These are phyloP conservation scores for Coniochaeta pulveracea DNA, from an alignment of 2,329 filamentous ascomycete genomes.

Conservation along the genomic window DNA sequence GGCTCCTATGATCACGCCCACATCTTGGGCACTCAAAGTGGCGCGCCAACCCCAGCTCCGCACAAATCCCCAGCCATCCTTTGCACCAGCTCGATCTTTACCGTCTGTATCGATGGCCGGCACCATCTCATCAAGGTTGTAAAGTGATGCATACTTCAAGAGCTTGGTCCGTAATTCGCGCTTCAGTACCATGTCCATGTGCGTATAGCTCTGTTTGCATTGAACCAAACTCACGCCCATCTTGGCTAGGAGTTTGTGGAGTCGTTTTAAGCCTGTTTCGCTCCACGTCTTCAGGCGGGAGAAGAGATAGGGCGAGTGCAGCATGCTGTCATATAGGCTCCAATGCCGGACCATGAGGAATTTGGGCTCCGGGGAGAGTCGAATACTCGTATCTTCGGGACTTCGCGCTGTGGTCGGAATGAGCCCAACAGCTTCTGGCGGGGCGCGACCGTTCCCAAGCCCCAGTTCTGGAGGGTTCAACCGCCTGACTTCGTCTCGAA, in stretches of 20 bases:
- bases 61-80: conserved; percentile 95
- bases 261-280: conserved; percentile 72
- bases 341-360: conserved; percentile 91
- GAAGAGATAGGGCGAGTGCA: conserved; percentile 91
- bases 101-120: conserved; percentile 65
- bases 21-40: conserved; percentile 84
- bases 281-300: conserved; percentile 91
- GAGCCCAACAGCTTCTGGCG: conserved; percentile 61
- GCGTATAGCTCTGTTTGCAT: conserved; percentile 89
- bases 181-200: conserved; percentile 98
- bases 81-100: conserved; percentile 57
- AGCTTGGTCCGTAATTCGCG: conserved; percentile 74
- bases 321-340: conserved; percentile 97
- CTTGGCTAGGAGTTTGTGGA: conserved; percentile 92
- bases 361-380: conserved; percentile 83
- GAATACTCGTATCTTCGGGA: conserved; percentile 84
- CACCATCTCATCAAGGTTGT: conserved; percentile 88
- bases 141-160: conserved; percentile 82
- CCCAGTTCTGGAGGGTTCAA: conserved; percentile 67
- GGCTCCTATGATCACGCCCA: conserved; percentile 84
- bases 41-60: conserved; percentile 97
- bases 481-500: conserved; percentile 88
- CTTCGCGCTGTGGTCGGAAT: conserved; percentile 83
- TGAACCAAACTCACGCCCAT: conserved; percentile 94
- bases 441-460: conserved; percentile 39